Percentiles rank a stretch among this genome's conserved stretches.
Evolutionary conservation across 768 basidiomycete genomes (phyloP).

Genomic region (Collybia sordida): DNA sequence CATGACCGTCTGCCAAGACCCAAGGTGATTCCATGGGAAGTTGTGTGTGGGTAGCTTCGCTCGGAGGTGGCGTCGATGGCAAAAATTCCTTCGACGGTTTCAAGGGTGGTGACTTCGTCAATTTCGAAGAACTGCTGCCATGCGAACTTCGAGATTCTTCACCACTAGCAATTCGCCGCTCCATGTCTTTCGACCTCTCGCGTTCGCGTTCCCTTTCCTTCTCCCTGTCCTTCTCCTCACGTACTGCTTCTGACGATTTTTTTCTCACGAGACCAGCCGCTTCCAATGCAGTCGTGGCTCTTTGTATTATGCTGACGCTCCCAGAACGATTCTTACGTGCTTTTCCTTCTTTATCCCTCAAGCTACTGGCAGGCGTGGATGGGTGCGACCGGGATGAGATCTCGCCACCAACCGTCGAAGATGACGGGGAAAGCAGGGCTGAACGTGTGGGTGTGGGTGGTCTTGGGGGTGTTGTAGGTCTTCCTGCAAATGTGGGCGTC

Average conservation of each 20-base stretch:
- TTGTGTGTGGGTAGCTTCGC: constrained; percentile 36
- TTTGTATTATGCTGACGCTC: constrained; percentile 95
- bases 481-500: constrained; percentile 59
- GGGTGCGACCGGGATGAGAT: constrained; percentile 62
- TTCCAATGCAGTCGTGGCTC: constrained; percentile 88
- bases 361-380: constrained; percentile 64
- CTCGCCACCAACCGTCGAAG: constrained; percentile 44
- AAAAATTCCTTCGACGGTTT: constrained; percentile 46
- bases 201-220: constrained; percentile 24
- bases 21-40: constrained; percentile 66
- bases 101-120: constrained; percentile 70
- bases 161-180: constrained; percentile 40
- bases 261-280: constrained; percentile 83
- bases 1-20: constrained; percentile 56
- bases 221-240: constrained; percentile 57
- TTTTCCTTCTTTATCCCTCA: constrained; percentile 60
- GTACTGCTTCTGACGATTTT: constrained; percentile 74
- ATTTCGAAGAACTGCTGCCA: constrained; percentile 59
- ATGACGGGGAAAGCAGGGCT: constrained; percentile 58
- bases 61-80: constrained; percentile 54
- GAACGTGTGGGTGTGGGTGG: constrained; percentile 44
- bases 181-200: constrained; percentile 43
- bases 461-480: constrained; percentile 55
- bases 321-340: constrained; percentile 75
- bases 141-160: constrained; percentile 67